A percentile compares a stretch with the other conserved stretches of the same genome.
phyloP scores from a whole-genome alignment of 192 early-diverging fungal species.

The Chytriomyces hyalinus region DNA sequence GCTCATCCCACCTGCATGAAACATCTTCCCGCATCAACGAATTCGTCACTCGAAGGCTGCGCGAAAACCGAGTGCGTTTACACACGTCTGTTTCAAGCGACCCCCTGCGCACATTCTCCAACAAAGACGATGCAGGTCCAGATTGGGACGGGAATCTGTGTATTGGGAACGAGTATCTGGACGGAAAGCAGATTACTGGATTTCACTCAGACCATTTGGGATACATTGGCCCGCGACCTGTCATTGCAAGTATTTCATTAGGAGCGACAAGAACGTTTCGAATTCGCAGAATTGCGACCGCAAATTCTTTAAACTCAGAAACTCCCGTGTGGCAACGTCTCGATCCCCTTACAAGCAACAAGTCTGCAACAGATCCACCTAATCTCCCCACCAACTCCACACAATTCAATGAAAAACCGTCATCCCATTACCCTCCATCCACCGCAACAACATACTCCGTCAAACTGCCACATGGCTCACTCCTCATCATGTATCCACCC shows the following conservation, averaged over 20 bases:
- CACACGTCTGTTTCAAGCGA: slow-evolving; percentile 9
- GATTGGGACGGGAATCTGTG: slow-evolving; percentile 49
- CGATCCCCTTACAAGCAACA: background rate
- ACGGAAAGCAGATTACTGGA: slow-evolving; percentile 45
- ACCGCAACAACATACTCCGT: slow-evolving; percentile 47
- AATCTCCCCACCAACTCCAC: background rate
- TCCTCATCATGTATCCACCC: slow-evolving; percentile 61
- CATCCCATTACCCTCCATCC: background rate
- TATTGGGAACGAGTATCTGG: slow-evolving; percentile 50
- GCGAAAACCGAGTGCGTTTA: slow-evolving; percentile 5
- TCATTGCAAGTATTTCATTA: slow-evolving; percentile 54
- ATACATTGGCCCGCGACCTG: slow-evolving; percentile 54
- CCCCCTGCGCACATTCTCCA: background rate
- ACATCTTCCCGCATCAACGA: background rate
- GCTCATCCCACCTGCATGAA: background rate
- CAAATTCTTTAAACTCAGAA: background rate
- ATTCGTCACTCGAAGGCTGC: slow-evolving; percentile 4
- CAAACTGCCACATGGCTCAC: slow-evolving; percentile 53
- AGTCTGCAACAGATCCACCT: background rate
- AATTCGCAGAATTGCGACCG: slow-evolving; percentile 29
- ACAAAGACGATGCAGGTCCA: background rate
- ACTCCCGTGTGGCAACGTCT: slow-evolving; percentile 16
- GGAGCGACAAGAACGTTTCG: slow-evolving; percentile 55
- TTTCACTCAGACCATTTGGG: slow-evolving; percentile 53
- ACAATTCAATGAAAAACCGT: background rate